Evolutionary conservation across 1,284 basidiomycete genomes (phyloP), one percentile per base, ranked within the genome.

Genomic region (Puccinia horiana): DNA sequence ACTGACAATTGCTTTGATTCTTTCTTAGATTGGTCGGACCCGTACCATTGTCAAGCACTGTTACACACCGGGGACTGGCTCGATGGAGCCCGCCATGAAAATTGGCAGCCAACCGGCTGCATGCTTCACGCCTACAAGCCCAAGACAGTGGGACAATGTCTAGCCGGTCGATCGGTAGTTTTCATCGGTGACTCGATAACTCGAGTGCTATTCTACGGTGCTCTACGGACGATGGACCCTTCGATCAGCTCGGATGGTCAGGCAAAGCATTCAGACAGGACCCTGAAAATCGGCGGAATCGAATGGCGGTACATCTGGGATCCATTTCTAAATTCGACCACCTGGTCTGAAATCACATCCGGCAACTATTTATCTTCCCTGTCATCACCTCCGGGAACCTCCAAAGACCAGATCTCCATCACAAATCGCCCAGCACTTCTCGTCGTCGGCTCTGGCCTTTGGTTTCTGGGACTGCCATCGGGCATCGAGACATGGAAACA

Each of bases 131-230:
- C 81, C 67, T 82, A 82, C 54, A 76, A 76, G 65, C 73, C 81
- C 14, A 82, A 82, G 56, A 23, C 72, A 14, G 73, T 76, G 8
- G 44, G 52, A 42, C 73, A 76, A 58, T 87, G 86, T 73, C 70
- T 87, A 2, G 63, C 76, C 12, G 84, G 83, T 18, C 85, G 87
- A 18, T 86, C 84, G 14, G 88, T 93, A 37, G 88, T 93, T 72
- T 96, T 96, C 86, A 89, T 93, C 58, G 94, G 94, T n/a, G 94
- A 96, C 87, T 94, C 93, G 29, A 90, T 92, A 65, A 92, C 93
- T 18, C 90, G 94, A 65, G 90, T 91, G 81, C 88, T 95, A 16
- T 96, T 92, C 88, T 95, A 93, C 87, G 90, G 93, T 73, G 89
- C 92, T 73, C 90, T 91, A 23, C 26, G 76, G 47, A 56, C 78